These are phyloP conservation scores for Xylariaceae sp. DNA, from an alignment of 2,329 filamentous ascomycete species.

Conservation along the genomic window DNA sequence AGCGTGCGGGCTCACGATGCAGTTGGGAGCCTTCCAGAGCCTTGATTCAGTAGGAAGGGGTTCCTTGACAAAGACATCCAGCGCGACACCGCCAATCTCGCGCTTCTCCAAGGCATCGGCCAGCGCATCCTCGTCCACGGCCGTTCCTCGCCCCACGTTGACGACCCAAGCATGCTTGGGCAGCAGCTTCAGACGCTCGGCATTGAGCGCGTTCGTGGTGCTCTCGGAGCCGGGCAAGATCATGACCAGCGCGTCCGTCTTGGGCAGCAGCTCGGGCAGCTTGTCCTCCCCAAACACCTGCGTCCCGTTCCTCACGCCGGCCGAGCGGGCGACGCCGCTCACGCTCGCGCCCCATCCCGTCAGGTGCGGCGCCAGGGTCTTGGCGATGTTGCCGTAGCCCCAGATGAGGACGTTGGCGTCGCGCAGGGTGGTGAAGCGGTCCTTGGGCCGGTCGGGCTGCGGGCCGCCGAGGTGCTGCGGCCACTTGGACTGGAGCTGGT, in stretches of 20 bases:
- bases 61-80: slow-evolving; percentile 41
- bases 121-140: slow-evolving; percentile 45
- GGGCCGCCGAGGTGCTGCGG: slow-evolving; percentile 58
- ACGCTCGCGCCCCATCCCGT: slow-evolving; percentile 53
- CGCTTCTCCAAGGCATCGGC: slow-evolving; percentile 39
- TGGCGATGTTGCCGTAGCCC: slow-evolving; percentile 65
- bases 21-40: slow-evolving; percentile 49
- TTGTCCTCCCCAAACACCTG: slow-evolving; percentile 53
- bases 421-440: slow-evolving; percentile 55
- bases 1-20: slow-evolving; percentile 52
- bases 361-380: slow-evolving; percentile 52
- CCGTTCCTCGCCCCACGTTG: slow-evolving; percentile 48
- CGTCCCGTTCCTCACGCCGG: slow-evolving; percentile 54
- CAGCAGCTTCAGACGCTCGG: slow-evolving; percentile 46
- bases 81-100: slow-evolving; percentile 43
- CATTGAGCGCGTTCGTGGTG: slow-evolving; percentile 53
- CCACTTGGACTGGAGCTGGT: slow-evolving; percentile 53
- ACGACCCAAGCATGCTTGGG: slow-evolving; percentile 55
- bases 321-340: slow-evolving; percentile 50
- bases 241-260: slow-evolving; percentile 64
- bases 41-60: slow-evolving; percentile 33
- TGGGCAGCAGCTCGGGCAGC: slow-evolving; percentile 46
- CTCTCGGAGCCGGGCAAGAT: slow-evolving; percentile 55
- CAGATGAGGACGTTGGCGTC: slow-evolving; percentile 56
- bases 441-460: slow-evolving; percentile 53